Evolutionary conservation across 1,139 yeast species (phyloP).

Genomic region (Lodderomyces jiufengensis): DNA sequence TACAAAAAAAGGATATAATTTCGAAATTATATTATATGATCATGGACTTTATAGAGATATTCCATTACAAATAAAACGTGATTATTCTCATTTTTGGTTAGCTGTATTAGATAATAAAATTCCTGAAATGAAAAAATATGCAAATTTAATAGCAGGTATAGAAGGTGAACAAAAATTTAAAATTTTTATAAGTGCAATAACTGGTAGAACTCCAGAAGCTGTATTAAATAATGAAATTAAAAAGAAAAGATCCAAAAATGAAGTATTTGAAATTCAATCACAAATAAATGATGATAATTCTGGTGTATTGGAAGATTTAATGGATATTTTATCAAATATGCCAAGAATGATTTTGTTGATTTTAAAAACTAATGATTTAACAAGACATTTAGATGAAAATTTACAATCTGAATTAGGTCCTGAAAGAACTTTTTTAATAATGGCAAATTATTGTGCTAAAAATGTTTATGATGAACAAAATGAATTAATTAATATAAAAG

Average conservation of each 20-base stretch:
- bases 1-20: slow-evolving; percentile 54
- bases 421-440: slow-evolving; percentile 79
- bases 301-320: slow-evolving; percentile 68
- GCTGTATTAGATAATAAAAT: slow-evolving; percentile 74
- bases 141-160: slow-evolving; percentile 78
- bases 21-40: slow-evolving; percentile 88
- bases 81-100: slow-evolving; percentile 91
- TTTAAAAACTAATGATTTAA: slow-evolving; percentile 89
- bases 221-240: slow-evolving; percentile 44
- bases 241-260: slow-evolving; percentile 55
- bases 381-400: slow-evolving; percentile 82
- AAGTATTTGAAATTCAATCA: slow-evolving; percentile 58
- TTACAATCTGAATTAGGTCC: slow-evolving; percentile 83
- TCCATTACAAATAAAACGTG: slow-evolving; percentile 69
- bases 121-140: slow-evolving; percentile 64
- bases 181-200: slow-evolving; percentile 87
- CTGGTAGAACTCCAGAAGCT: slow-evolving; percentile 64
- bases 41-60: slow-evolving; percentile 92
- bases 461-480: slow-evolving; percentile 68
- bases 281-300: slow-evolving; percentile 50
- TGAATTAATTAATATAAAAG: slow-evolving; percentile 34
- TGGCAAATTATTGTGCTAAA: slow-evolving; percentile 86
- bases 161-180: slow-evolving; percentile 70
- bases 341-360: slow-evolving; percentile 85
- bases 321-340: slow-evolving; percentile 73